Percentiles rank a stretch among this genome's conserved stretches.
phyloP scores from a whole-genome alignment of 176 grass and related monocot genomes.

The Dendrocalamus sinicus region DNA sequence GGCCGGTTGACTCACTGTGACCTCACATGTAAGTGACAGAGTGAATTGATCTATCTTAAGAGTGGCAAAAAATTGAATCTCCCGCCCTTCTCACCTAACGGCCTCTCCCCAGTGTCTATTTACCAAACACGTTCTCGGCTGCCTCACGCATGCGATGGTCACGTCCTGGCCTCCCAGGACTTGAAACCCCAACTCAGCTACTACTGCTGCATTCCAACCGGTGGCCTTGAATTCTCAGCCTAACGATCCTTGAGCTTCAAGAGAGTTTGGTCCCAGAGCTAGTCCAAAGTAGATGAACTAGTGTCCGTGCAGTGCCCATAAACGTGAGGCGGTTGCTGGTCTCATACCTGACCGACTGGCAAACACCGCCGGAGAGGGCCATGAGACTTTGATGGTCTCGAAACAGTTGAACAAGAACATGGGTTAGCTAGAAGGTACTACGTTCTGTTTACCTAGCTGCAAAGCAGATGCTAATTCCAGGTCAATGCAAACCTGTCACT shows the following conservation, averaged over 20 bases:
- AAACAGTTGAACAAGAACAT: not conserved
- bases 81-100: not conserved
- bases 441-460: not conserved
- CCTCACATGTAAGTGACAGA: no score
- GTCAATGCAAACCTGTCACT: not conserved
- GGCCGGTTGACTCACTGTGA: no score
- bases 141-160: not conserved
- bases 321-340: not conserved
- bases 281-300: not conserved
- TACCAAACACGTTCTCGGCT: not conserved
- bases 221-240: slow-evolving; percentile 28
- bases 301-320: not conserved
- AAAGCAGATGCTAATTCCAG: not conserved
- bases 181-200: not conserved
- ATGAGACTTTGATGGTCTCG: not conserved
- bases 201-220: not conserved
- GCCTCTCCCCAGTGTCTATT: not conserved
- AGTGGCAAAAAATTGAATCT: no score
- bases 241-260: not conserved
- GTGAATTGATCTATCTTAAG: no score
- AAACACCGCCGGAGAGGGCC: not conserved
- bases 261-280: not conserved
- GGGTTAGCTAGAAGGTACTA: not conserved
- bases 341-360: not conserved
- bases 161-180: not conserved